Conservation (phyloP, 441 rosid species). For the Croton setiger region DNA sequence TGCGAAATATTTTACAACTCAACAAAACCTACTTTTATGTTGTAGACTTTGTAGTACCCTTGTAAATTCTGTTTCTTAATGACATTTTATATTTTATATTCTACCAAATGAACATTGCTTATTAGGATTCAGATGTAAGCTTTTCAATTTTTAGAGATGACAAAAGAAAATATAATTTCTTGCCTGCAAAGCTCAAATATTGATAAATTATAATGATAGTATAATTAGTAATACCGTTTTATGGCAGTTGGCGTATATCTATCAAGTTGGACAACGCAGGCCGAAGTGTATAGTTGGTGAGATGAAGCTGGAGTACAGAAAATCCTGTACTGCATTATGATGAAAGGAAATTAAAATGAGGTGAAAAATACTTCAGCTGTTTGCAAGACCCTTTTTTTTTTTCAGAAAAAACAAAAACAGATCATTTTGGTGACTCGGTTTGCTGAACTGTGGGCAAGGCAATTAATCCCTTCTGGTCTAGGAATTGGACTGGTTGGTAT, state of each 20-base stretch:
- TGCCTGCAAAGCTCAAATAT: slow-evolving; percentile 17
- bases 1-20: not conserved
- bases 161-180: not conserved
- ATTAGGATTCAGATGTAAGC: not conserved
- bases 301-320: slow-evolving; percentile 25
- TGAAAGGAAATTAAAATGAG: not conserved
- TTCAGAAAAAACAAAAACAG: not conserved
- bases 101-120: no score
- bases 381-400: not conserved
- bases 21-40: not conserved
- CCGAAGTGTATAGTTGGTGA: slow-evolving; percentile 28
- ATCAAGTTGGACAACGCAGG: slow-evolving; percentile 33
- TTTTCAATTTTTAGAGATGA: not conserved
- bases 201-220: not conserved
- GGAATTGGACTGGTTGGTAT: not conserved
- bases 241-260: slow-evolving; percentile 40
- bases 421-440: not conserved
- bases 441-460: no score
- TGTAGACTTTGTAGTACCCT: not conserved
- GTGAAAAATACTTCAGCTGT: not conserved
- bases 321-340: slow-evolving; percentile 21
- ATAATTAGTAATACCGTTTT: not conserved
- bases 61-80: not conserved
- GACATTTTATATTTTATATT: not conserved
- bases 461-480: not conserved